phyloP scores from a whole-genome alignment of 2,329 filamentous ascomycete genomes.

The Claviceps paspali region DNA sequence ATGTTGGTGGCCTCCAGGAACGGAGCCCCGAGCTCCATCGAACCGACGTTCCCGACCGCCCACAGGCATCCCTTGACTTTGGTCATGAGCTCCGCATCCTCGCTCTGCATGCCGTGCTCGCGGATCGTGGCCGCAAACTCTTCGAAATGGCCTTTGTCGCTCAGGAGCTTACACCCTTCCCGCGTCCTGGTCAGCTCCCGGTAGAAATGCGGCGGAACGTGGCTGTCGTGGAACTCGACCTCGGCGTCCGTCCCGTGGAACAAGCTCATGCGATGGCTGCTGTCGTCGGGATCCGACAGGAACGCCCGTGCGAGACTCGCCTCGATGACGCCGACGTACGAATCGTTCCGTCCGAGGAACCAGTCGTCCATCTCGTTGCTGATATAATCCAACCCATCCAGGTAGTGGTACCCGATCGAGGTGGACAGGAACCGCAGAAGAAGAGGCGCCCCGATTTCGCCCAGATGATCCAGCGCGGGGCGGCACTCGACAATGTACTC shows the following conservation, averaged over 20 bases:
- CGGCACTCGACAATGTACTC: constrained; percentile 96
- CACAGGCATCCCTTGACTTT: constrained; percentile 96
- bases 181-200: constrained; percentile 82
- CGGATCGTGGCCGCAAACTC: constrained; percentile 83
- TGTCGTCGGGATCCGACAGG: constrained; percentile 45
- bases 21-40: constrained; percentile 90
- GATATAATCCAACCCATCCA: constrained; percentile 94
- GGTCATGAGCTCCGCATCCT: constrained; percentile 70
- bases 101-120: constrained; percentile 70
- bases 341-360: constrained; percentile 93
- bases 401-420: constrained; percentile 92
- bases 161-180: constrained; percentile 79
- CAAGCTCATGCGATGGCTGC: constrained; percentile 39
- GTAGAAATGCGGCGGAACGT: constrained; percentile 95
- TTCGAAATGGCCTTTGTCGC: constrained; percentile 89
- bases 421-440: constrained; percentile 87
- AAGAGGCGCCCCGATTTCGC: constrained; percentile 88
- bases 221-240: constrained; percentile 42
- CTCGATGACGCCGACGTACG: constrained; percentile 88
- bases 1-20: constrained; percentile 87
- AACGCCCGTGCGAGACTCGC: constrained; percentile 86
- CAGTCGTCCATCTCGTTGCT: constrained; percentile 99
- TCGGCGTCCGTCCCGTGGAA: constrained; percentile 44
- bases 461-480: constrained; percentile 84
- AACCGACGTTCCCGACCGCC: constrained; percentile 95